These are phyloP conservation scores for Fallopia convolvulus DNA, from an alignment of 148 eudicot genomes.

Conservation along the genomic window DNA sequence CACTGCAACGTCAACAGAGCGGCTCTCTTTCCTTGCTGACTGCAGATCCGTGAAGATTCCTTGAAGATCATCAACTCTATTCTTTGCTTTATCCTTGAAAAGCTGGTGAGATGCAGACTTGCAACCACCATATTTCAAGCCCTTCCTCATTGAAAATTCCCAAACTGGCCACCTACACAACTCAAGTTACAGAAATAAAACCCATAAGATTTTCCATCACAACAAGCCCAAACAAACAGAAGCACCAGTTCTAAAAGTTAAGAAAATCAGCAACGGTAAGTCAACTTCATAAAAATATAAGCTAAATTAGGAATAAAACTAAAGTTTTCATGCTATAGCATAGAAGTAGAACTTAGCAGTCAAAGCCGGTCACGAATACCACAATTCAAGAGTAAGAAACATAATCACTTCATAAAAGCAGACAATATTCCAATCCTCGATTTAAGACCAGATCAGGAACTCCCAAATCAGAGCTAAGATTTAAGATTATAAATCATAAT, in stretches of 20 bases:
- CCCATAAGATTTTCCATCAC: background rate
- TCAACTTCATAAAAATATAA: background rate
- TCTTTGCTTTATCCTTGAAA: constrained; percentile 90
- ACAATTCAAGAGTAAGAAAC: background rate
- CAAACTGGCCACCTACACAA: background rate
- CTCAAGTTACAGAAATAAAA: background rate
- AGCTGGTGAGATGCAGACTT: constrained; percentile 70
- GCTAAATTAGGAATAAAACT: background rate
- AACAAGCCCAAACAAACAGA: background rate
- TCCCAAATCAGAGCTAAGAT: background rate
- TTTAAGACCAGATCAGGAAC: background rate
- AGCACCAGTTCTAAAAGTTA: background rate
- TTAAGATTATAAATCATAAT: background rate
- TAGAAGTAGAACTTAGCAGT: background rate
- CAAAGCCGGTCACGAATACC: background rate
- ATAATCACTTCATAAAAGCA: background rate
- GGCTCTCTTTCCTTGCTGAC: constrained; percentile 82
- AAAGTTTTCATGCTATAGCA: background rate
- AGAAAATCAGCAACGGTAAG: background rate
- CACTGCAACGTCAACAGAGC: constrained; percentile 53
- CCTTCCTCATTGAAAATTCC: constrained; percentile 53
- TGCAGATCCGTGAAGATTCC: constrained; percentile 79
- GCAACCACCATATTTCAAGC: constrained; percentile 66
- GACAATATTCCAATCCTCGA: background rate
- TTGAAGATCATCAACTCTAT: constrained; percentile 94